Percentiles rank a stretch among this genome's conserved stretches.
Evolutionary conservation across 805 yeast genomes (phyloP).

Genomic region (Cyberlindnera saturnus): DNA sequence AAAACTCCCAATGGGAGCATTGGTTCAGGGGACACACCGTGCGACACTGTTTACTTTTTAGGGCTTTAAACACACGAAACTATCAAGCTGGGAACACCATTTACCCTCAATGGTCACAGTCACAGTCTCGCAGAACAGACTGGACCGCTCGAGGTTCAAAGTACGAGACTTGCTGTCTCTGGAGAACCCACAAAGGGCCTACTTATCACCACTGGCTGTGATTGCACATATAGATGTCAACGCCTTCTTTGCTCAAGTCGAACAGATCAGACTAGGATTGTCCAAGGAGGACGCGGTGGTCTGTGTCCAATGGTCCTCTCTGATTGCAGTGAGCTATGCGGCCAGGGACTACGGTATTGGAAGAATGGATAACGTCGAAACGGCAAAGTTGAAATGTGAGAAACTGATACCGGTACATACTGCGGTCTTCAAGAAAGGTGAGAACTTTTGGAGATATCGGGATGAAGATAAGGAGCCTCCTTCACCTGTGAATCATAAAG

Average conservation of each 20-base stretch:
- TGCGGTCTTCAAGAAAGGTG: slow-evolving; percentile 88
- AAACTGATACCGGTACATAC: slow-evolving; percentile 77
- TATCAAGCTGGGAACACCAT: too few species aligned
- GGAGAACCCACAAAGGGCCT: slow-evolving; percentile 40
- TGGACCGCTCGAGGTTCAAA: slow-evolving; percentile 32
- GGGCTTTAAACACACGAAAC: too few species aligned
- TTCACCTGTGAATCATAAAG: slow-evolving; percentile 62
- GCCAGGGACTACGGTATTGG: slow-evolving; percentile 80
- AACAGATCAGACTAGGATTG: slow-evolving; percentile 66
- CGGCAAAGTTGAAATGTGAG: slow-evolving; percentile 75
- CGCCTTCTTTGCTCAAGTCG: slow-evolving; percentile 95
- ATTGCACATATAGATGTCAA: slow-evolving; percentile 86
- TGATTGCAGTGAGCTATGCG: slow-evolving; percentile 88
- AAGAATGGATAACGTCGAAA: slow-evolving; percentile 65
- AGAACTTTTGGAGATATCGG: slow-evolving; percentile 72
- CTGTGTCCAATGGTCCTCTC: slow-evolving; percentile 86
- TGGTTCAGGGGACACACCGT: too few species aligned
- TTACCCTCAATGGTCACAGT: slow-evolving; percentile 3
- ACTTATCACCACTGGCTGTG: slow-evolving; percentile 64
- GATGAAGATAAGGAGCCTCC: slow-evolving; percentile 47
- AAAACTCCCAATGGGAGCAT: not conserved
- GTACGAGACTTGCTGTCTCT: slow-evolving; percentile 45
- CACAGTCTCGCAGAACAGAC: not conserved
- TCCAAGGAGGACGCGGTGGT: slow-evolving; percentile 75
- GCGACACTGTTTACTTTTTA: too few species aligned